Evolutionary conservation across 805 yeast species (phyloP), one percentile per base, ranked within the genome.

Genomic region (Yarrowia bubula): DNA sequence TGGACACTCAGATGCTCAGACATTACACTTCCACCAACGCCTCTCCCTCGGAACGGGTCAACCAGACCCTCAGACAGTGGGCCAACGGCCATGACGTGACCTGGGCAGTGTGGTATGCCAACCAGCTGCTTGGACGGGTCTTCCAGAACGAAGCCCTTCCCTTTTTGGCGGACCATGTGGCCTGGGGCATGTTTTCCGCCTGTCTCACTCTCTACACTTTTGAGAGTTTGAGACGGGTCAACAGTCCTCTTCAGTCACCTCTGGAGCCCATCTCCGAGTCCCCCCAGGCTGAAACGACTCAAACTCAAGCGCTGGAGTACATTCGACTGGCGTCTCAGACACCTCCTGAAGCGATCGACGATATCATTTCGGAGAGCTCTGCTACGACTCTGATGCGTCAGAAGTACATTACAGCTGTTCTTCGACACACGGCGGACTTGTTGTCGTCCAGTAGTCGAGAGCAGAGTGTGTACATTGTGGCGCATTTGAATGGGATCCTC

Each of bases 101-200:
- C 10, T 64, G 70, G 53, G 74, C 74, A 3, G 70, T 69, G 5
- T 72, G 74, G 74, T 70, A 72, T 43, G 69, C 75, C 28, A 70
- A 67, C 15, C 72, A 71, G 55, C 72, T 72, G 43, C 65, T 72
- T 66, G 65, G 70, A 4, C 61, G 68, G 22, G 64, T 72, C 3
- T 67, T 70, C 35, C 67, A 67, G 41, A 70, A 69, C 41, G 70
- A 70, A 41, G 46, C 66, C 3, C 57, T 70, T 8, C 68, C 72
- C 2, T 70, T 69, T 39, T 67, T 69, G 41, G 72, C 73, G 6
- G 74, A 70, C 32, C 72, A 70, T 17, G 66, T 72, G 15, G 72
- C 74, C 8, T 73, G 75, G 75, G 69, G 75, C 18, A 67, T 69
- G 14, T 72, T 71, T 53, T 67, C 71, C 14, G 70, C 74, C 8